Conservation (phyloP, 768 basidiomycete species). For the Suillus paluster region DNA sequence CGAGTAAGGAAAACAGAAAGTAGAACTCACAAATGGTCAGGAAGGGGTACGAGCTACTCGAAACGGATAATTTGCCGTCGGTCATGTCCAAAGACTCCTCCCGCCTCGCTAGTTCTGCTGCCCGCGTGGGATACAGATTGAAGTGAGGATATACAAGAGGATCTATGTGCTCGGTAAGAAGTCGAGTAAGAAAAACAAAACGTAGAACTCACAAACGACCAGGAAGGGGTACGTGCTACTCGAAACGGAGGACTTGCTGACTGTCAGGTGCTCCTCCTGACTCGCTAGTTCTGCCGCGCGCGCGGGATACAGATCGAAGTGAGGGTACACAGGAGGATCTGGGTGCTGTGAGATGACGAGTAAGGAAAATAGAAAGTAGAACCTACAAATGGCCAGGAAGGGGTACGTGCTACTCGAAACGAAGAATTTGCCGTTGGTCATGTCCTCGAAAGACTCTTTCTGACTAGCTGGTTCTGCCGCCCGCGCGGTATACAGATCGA, state of each 20-base stretch:
- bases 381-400: slow-evolving; percentile 18
- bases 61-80: background rate
- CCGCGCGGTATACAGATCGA: slow-evolving; percentile 27
- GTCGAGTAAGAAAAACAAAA: background rate
- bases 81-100: too few species aligned
- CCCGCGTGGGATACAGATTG: slow-evolving; percentile 23
- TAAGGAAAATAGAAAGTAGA: background rate
- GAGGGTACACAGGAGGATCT: slow-evolving; percentile 47
- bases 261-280: background rate
- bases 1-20: background rate
- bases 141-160: slow-evolving; percentile 38
- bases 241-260: too few species aligned
- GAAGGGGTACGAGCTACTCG: slow-evolving; percentile 14
- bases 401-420: slow-evolving; percentile 17
- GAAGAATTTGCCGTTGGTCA: background rate
- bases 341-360: background rate
- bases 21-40: slow-evolving; percentile 18
- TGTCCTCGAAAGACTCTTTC: background rate
- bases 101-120: slow-evolving; percentile 19
- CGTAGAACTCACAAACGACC: too few species aligned
- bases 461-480: slow-evolving; percentile 19
- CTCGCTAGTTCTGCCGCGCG: too few species aligned
- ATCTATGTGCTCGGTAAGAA: slow-evolving; percentile 5
- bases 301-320: slow-evolving; percentile 33
- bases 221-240: too few species aligned